These are phyloP conservation scores for Radiomyces spectabilis DNA, from an alignment of 192 early-diverging fungal species.

Conservation along the genomic window DNA sequence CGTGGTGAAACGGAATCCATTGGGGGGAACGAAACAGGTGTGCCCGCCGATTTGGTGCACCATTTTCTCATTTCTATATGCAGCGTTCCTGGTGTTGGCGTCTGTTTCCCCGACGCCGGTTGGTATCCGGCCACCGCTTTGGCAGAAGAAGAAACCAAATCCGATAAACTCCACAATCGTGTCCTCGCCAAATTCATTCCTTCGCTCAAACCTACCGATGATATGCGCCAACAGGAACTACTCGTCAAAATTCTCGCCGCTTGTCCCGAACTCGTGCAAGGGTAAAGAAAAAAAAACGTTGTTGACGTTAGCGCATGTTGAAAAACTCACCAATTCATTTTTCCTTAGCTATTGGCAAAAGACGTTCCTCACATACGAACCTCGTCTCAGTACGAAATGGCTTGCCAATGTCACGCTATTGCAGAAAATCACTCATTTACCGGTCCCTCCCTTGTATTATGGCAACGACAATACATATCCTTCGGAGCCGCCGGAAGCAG, in stretches of 20 bases:
- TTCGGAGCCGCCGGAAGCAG: conserved; percentile 48
- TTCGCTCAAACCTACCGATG: conserved; percentile 54
- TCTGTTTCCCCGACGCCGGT: conserved; percentile 67
- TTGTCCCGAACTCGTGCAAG: conserved; percentile 68
- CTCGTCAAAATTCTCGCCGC: conserved; percentile 53
- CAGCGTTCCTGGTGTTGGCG: conserved; percentile 59
- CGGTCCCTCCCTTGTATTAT: conserved; percentile 52
- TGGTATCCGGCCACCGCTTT: conserved; percentile 60
- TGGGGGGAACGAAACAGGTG: conserved; percentile 17
- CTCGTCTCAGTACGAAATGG: conserved; percentile 62
- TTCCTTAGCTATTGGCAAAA: conserved; percentile 63
- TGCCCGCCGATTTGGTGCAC: conserved; percentile 53
- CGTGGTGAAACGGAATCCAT: conserved; percentile 37
- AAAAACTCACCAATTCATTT: not conserved
- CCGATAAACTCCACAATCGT: conserved; percentile 46
- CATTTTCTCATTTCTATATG: conserved; percentile 69
- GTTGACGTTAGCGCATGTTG: not conserved
- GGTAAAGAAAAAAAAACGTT: conserved; percentile 35
- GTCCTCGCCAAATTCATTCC: conserved; percentile 44
- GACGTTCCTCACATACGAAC: conserved; percentile 58
- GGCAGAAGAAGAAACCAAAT: conserved; percentile 12
- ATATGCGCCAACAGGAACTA: conserved; percentile 56
- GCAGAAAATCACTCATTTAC: conserved; percentile 59
- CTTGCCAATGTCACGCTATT: conserved; percentile 70
- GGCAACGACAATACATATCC: conserved; percentile 28